A percentile compares a stretch with the other conserved stretches of the same genome.
Conservation (phyloP, 2,329 filamentous ascomycete species). For the Dactylellina drechsleri region DNA sequence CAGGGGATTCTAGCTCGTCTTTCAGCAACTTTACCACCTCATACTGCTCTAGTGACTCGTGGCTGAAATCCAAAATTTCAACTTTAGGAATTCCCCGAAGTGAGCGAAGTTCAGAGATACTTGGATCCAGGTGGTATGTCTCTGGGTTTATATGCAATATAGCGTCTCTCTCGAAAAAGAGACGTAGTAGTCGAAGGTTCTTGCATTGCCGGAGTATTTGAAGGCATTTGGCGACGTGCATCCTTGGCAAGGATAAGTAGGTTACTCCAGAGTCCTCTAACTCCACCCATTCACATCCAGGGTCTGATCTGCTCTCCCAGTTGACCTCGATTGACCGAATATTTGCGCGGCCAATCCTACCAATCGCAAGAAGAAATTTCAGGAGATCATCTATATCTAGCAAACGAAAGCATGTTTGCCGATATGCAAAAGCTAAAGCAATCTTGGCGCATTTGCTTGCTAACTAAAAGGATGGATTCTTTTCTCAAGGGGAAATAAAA, state of each 20-base stretch:
- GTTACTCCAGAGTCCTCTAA: neutral
- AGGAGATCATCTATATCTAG: constrained; percentile 1
- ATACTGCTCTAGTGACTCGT: neutral
- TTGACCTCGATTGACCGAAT: neutral
- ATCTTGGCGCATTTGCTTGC: neutral
- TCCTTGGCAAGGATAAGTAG: neutral
- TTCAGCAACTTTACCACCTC: neutral
- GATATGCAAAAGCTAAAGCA: neutral
- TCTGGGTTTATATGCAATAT: neutral
- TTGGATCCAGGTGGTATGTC: neutral
- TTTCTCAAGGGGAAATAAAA: neutral
- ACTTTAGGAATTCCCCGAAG: constrained; percentile 2
- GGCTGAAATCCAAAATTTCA: neutral
- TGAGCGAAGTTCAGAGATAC: neutral
- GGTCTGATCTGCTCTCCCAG: neutral
- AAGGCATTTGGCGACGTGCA: constrained; percentile 3
- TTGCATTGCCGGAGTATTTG: neutral
- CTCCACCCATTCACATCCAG: constrained; percentile 1
- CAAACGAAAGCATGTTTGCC: neutral
- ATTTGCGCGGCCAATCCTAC: constrained; percentile 5
- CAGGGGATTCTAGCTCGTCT: neutral
- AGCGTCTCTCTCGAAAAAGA: neutral
- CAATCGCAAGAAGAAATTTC: constrained; percentile 6
- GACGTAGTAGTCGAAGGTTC: constrained; percentile 1
- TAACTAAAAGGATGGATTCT: neutral